Evolutionary conservation across 106 monocot species (phyloP).

Genomic region (Dactylorhiza incarnata): DNA sequence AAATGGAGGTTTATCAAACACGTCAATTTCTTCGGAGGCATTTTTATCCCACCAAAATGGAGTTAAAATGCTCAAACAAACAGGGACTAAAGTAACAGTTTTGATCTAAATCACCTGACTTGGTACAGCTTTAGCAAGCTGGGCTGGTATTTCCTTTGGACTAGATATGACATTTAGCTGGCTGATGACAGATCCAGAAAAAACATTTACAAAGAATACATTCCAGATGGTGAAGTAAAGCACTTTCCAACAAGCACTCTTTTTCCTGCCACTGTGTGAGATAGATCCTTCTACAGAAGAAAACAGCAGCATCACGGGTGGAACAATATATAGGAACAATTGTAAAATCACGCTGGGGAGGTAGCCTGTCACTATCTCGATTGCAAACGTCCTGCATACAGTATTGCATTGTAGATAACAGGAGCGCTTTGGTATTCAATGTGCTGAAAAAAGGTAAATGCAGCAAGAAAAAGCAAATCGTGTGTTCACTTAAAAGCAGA

Average conservation of each 20-base stretch:
- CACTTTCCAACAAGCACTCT: slow-evolving; percentile 79
- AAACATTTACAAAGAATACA: slow-evolving; percentile 89
- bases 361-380: slow-evolving; percentile 81
- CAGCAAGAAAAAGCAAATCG: not conserved
- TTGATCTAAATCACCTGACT: slow-evolving; percentile 49
- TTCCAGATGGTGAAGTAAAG: slow-evolving; percentile 93
- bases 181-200: slow-evolving; percentile 78
- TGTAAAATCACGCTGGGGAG: slow-evolving; percentile 81
- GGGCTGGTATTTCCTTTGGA: slow-evolving; percentile 67
- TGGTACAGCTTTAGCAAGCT: slow-evolving; percentile 89
- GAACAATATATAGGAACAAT: slow-evolving; percentile 61
- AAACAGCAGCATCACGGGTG: slow-evolving; percentile 87
- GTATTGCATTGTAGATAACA: not conserved
- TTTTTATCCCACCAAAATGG: too few relatives aligned
- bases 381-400: slow-evolving; percentile 50
- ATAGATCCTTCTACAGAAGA: slow-evolving; percentile 76
- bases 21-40: too few relatives aligned
- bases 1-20: too few relatives aligned
- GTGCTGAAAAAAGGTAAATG: not conserved
- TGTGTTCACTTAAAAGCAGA: not conserved
- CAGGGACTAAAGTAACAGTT: not conserved
- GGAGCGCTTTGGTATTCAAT: not conserved
- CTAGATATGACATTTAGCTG: slow-evolving; percentile 69
- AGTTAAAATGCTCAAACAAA: not conserved
- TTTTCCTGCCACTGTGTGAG: slow-evolving; percentile 78